These are phyloP conservation scores for Abrus pulchellus DNA, from an alignment of 306 rosid species.

Conservation along the genomic window DNA sequence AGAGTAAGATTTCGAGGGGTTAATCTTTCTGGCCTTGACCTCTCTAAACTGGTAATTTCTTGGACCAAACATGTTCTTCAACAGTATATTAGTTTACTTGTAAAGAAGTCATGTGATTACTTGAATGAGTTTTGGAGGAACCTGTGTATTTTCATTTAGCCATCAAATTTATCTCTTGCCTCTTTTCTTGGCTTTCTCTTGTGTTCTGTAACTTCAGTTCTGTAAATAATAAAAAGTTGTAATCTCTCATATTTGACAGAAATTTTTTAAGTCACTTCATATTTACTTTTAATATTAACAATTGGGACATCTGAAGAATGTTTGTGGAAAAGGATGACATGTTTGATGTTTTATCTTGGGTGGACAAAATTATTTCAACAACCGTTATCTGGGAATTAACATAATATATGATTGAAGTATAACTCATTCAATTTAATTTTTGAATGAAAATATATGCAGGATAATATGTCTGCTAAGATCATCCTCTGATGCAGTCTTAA, in stretches of 20 bases:
- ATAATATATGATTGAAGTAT: slow-evolving; percentile 8
- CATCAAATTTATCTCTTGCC: not conserved
- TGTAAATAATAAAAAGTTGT: slow-evolving; percentile 9
- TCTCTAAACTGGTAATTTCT: slow-evolving; percentile 83
- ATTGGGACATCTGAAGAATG: slow-evolving; percentile 31
- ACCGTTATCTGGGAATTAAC: slow-evolving; percentile 1
- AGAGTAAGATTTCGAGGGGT: slow-evolving; percentile 92
- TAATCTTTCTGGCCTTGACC: slow-evolving; percentile 95
- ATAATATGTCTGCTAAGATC: slow-evolving; percentile 27
- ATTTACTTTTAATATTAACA: slow-evolving; percentile 18
- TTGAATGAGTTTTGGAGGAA: slow-evolving; percentile 15
- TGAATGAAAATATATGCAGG: slow-evolving; percentile 25
- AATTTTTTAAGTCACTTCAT: slow-evolving; percentile 1
- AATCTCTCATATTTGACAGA: slow-evolving; percentile 3
- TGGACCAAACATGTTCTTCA: slow-evolving; percentile 12
- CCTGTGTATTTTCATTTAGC: slow-evolving; percentile 14
- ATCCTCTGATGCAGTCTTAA: slow-evolving; percentile 31
- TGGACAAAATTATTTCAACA: slow-evolving; percentile 12
- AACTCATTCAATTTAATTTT: slow-evolving; percentile 5
- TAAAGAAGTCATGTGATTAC: slow-evolving; percentile 3
- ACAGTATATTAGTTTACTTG: slow-evolving; percentile 35
- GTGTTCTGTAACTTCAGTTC: slow-evolving; percentile 17
- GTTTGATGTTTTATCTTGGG: slow-evolving; percentile 12
- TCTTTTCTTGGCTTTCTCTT: slow-evolving; percentile 31
- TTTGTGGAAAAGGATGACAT: slow-evolving; percentile 17